A percentile compares a stretch with the other conserved stretches of the same genome.
Evolutionary conservation across 352 stramenopile species (phyloP).

Genomic region (Phytophthora fragariae): DNA sequence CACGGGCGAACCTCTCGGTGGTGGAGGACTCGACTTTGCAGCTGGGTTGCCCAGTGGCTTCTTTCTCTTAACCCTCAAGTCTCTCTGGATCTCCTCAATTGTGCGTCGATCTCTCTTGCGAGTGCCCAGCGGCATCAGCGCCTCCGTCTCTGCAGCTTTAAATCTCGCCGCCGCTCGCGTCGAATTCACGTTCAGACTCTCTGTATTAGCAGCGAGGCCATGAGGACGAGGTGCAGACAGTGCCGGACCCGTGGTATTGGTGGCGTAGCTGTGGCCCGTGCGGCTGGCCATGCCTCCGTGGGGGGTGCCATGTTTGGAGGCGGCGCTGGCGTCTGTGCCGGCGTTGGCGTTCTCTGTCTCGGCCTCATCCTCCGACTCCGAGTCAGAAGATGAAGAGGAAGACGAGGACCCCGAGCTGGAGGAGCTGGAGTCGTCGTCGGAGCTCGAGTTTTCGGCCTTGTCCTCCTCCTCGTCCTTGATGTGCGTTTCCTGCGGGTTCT

Average conservation of each 20-base stretch:
- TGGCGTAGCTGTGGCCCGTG: conserved; percentile 16
- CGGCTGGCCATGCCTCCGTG: conserved; percentile 18
- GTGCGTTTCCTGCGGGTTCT: conserved; percentile 38
- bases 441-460: conserved; percentile 70
- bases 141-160: conserved; percentile 49
- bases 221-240: conserved; percentile 43
- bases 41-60: conserved; percentile 40
- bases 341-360: conserved; percentile 29
- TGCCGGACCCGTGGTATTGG: conserved; percentile 25
- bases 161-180: conserved; percentile 74
- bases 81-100: conserved; percentile 90
- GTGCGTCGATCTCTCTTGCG: conserved; percentile 87
- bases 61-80: conserved; percentile 76
- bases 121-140: conserved; percentile 82
- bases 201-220: conserved; percentile 40
- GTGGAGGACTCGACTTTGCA: conserved; percentile 62
- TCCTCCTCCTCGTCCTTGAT: conserved; percentile 45
- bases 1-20: conserved; percentile 60
- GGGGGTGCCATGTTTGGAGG: conserved; percentile 14
- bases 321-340: conserved; percentile 6
- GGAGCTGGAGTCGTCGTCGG: conserved; percentile 79
- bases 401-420: conserved; percentile 76
- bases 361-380: conserved; percentile 80
- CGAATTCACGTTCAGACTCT: conserved; percentile 78
- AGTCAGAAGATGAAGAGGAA: conserved; percentile 80